phyloP scores from a whole-genome alignment of 2,329 filamentous ascomycete species.

The Grosmannia huntii region DNA sequence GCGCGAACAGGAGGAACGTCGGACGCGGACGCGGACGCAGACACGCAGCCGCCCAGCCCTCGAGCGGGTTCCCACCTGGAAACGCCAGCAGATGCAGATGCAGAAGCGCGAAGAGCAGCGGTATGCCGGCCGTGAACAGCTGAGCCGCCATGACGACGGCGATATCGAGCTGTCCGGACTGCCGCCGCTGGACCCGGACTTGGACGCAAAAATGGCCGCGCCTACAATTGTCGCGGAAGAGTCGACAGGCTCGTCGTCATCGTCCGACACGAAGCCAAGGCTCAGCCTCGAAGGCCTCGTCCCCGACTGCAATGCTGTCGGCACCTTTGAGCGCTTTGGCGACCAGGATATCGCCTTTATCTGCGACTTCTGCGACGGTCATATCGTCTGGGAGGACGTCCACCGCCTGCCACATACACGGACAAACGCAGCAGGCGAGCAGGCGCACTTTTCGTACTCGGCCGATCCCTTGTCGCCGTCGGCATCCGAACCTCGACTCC shows the following conservation, averaged over 20 bases:
- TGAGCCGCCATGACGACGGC: constrained; percentile 3
- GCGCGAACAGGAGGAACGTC: constrained; percentile 24
- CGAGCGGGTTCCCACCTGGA: constrained; percentile 13
- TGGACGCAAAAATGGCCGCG: not conserved
- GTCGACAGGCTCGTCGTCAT: not conserved
- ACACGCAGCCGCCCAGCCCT: not conserved
- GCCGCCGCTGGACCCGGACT: not conserved
- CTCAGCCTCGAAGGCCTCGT: constrained; percentile 32
- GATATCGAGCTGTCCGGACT: constrained; percentile 7
- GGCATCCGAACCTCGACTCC: not conserved
- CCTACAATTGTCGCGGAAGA: not conserved
- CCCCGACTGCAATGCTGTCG: constrained; percentile 35
- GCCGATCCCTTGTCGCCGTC: constrained; percentile 9
- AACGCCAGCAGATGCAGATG: constrained; percentile 11
- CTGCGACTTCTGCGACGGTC: constrained; percentile 50
- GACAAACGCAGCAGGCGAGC: no score
- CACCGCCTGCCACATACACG: constrained; percentile 24
- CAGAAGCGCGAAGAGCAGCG: constrained; percentile 5
- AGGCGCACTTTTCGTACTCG: not conserved
- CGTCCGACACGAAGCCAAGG: not conserved
- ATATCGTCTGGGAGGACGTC: constrained; percentile 45
- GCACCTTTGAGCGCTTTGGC: constrained; percentile 43
- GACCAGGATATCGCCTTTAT: constrained; percentile 43
- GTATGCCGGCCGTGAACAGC: constrained; percentile 7
- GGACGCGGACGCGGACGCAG: not conserved